phyloP scores from a whole-genome alignment of 139 green algal species.

The Chlamydomonas eustigma region DNA sequence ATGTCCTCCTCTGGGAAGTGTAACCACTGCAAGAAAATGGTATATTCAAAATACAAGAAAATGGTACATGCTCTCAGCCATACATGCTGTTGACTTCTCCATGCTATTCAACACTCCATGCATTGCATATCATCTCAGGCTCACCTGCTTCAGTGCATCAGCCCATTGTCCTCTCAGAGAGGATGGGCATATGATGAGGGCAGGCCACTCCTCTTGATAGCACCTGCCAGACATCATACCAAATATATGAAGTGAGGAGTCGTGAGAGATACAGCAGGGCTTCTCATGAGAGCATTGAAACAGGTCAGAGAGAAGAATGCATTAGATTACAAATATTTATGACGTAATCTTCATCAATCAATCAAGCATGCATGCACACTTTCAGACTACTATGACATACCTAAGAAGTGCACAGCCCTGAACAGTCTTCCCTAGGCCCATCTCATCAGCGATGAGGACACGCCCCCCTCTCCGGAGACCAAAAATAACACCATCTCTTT shows the following conservation, averaged over 20 bases:
- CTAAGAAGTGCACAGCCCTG: slow-evolving; percentile 32
- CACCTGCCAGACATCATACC: slow-evolving; percentile 50
- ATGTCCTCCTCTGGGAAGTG: slow-evolving; percentile 33
- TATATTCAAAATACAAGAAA: too few species aligned
- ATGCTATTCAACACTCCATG: too few species aligned
- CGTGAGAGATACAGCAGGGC: too few species aligned
- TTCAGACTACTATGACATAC: slow-evolving; percentile 1
- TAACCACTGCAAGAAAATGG: slow-evolving; percentile 26
- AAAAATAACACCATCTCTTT: slow-evolving; percentile 71
- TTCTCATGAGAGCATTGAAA: slow-evolving; percentile 55
- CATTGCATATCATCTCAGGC: too few species aligned
- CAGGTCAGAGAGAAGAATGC: background rate
- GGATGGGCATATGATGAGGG: slow-evolving; percentile 68
- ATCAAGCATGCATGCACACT: slow-evolving; percentile 13
- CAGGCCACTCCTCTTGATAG: slow-evolving; percentile 76
- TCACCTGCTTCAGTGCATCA: slow-evolving; percentile 49
- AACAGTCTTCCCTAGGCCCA: slow-evolving; percentile 78
- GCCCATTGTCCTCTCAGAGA: slow-evolving; percentile 74
- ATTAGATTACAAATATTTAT: slow-evolving; percentile 7
- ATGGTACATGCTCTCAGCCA: too few species aligned
- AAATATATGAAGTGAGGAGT: too few species aligned
- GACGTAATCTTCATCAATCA: too few species aligned
- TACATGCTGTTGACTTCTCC: too few species aligned
- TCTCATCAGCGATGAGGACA: slow-evolving; percentile 65
- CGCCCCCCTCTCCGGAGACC: slow-evolving; percentile 62